phyloP scores from a whole-genome alignment of 2,329 filamentous ascomycete species.

The Sordariomycetes sp. region DNA sequence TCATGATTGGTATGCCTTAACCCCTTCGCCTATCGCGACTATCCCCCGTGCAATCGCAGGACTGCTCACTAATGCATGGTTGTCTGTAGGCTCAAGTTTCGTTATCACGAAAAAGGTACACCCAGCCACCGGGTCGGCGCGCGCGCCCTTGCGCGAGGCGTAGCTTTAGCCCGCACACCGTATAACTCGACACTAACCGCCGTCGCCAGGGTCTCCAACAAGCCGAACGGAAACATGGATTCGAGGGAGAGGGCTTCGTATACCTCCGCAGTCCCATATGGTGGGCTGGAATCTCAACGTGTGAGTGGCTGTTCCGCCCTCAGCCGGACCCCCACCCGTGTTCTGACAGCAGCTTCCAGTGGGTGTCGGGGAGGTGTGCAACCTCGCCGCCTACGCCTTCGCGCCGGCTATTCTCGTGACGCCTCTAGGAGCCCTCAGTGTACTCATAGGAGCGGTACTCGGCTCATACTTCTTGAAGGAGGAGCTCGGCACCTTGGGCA shows the following conservation, averaged over 20 bases:
- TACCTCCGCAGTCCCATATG: constrained; percentile 92
- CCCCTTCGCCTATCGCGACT: not conserved
- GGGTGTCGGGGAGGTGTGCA: constrained; percentile 85
- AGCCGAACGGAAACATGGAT: constrained; percentile 82
- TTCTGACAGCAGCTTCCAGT: constrained; percentile 36
- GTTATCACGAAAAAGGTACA: constrained; percentile 96
- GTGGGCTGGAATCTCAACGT: constrained; percentile 89
- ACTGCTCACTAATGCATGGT: not conserved
- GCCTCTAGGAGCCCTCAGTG: constrained; percentile 82
- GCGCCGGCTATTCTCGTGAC: constrained; percentile 98
- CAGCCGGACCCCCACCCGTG: not conserved
- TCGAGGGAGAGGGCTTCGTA: constrained; percentile 90
- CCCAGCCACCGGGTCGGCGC: constrained; percentile 8
- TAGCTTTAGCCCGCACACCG: not conserved
- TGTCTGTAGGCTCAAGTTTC: constrained; percentile 68
- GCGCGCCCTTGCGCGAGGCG: not conserved
- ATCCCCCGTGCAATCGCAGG: not conserved
- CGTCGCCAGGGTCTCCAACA: constrained; percentile 20
- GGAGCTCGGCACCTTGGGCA: constrained; percentile 77
- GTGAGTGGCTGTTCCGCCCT: constrained; percentile 36
- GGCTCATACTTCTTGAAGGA: constrained; percentile 92
- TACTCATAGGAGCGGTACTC: constrained; percentile 86
- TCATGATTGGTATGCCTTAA: constrained; percentile 53
- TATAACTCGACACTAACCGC: not conserved
- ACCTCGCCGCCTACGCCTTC: constrained; percentile 97